A percentile compares a stretch with the other conserved stretches of the same genome.
Conservation (phyloP, 768 basidiomycete genomes). For the Amanita rimosa region DNA sequence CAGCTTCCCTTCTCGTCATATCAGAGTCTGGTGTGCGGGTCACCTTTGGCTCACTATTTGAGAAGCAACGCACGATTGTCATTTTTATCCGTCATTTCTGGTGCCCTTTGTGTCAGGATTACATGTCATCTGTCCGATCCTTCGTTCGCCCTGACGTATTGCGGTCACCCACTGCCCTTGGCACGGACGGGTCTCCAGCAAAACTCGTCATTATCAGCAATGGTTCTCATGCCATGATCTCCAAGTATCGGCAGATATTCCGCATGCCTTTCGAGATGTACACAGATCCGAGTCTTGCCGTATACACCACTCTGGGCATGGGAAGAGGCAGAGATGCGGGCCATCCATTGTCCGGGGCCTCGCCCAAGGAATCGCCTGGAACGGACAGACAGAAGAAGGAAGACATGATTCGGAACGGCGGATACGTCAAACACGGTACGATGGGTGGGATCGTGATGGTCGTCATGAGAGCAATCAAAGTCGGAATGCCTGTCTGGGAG, state of each 20-base stretch:
- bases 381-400: neutral
- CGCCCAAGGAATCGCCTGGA: neutral
- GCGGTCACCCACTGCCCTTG: slow-evolving; percentile 11
- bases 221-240: slow-evolving; percentile 67
- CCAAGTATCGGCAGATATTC: slow-evolving; percentile 71
- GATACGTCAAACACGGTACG: slow-evolving; percentile 56
- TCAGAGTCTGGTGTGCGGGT: slow-evolving; percentile 56
- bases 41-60: slow-evolving; percentile 60
- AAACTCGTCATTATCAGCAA: slow-evolving; percentile 64
- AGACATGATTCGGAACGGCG: slow-evolving; percentile 11
- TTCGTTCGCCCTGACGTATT: slow-evolving; percentile 31
- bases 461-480: slow-evolving; percentile 53
- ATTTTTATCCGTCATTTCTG: slow-evolving; percentile 86
- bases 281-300: slow-evolving; percentile 58
- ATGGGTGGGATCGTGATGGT: slow-evolving; percentile 68
- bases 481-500: slow-evolving; percentile 76
- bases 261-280: slow-evolving; percentile 63
- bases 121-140: slow-evolving; percentile 56
- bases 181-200: slow-evolving; percentile 7
- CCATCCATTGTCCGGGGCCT: neutral
- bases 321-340: slow-evolving; percentile 14
- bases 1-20: slow-evolving; percentile 51
- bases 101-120: slow-evolving; percentile 85
- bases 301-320: slow-evolving; percentile 77
- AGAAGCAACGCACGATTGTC: slow-evolving; percentile 45